Base-by-base conservation (phyloP, 2,329 filamentous ascomycete species). In the Botrytis squamosa region DNA sequence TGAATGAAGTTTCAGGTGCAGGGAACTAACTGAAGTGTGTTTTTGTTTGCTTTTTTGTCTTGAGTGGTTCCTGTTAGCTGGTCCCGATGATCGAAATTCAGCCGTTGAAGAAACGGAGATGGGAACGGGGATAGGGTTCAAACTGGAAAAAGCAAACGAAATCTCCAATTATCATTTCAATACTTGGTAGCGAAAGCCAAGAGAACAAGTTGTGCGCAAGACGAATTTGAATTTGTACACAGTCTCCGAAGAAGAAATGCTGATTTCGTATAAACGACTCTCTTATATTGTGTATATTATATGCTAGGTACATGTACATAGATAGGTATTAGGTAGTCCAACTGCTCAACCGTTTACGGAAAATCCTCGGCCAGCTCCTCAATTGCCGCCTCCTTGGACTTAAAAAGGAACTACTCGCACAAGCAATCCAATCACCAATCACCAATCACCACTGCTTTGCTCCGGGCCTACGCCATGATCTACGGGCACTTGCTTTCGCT, bases 401-500 rank as follows among this genome's bases (percentile, higher is more conserved):
- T 18, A 38, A 52, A 44, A n/a, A 44, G 38, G 16, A 25, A 42
- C 38, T 64, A 42, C 33, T 67, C 44, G 64, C 64, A 38, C 64
- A 38, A 67, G 44, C 44, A 22, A 69, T 44, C 66, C 66, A 69
- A 69, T 69, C 66, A 57, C 25, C 40, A 66, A 29, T 29, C 29
- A 29, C 66, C 66, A 69, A 69, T 69, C 66, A 57, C 25, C 40
- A 66, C 22, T 20, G 20, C 38, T 36, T 38, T 38, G 29, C 44
- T 46, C 33, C 25, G 33, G n/a, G 14, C 46, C 46, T 36, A 70
- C 52, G 67, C 49, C 67, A 60, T 70, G 66, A 69, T 69, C 66
- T 69, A 59, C 66, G 66, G 66, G 66, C 49, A 67, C 64, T 67
- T 67, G 64, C 64, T 67, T 70, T 70, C 52, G 52, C 55, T 59